phyloP scores from a whole-genome alignment of 768 basidiomycete genomes.

The Suillus luteus region DNA sequence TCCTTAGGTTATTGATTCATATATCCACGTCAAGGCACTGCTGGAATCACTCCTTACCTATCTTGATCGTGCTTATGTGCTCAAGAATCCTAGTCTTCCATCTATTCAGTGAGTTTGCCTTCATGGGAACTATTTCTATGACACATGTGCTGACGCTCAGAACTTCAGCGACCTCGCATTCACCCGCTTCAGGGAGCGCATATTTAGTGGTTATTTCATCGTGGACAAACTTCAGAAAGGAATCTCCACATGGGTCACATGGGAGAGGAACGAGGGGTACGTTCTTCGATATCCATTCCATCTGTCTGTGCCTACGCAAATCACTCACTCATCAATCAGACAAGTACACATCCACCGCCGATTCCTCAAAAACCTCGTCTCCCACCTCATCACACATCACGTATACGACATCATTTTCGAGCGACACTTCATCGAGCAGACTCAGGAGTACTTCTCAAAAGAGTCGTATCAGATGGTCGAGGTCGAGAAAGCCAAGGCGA shows the following conservation, averaged over 20 bases:
- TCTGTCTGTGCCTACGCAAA: slow-evolving; percentile 7
- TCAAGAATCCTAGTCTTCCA: slow-evolving; percentile 36
- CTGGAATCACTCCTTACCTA: slow-evolving; percentile 67
- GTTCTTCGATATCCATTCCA: not conserved
- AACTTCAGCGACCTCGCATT: slow-evolving; percentile 57
- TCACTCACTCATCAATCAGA: slow-evolving; percentile 27
- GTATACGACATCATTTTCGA: slow-evolving; percentile 62
- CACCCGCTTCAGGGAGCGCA: slow-evolving; percentile 47
- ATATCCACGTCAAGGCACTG: slow-evolving; percentile 43
- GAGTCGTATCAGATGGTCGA: slow-evolving; percentile 48
- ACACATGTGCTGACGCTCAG: slow-evolving; percentile 18
- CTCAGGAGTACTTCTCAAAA: slow-evolving; percentile 51
- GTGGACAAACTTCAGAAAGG: slow-evolving; percentile 45
- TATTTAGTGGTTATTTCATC: slow-evolving; percentile 53
- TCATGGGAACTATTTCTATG: slow-evolving; percentile 8
- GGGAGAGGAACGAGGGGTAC: slow-evolving; percentile 52
- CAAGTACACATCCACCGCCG: slow-evolving; percentile 40
- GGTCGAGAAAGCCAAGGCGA: slow-evolving; percentile 39
- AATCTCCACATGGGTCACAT: slow-evolving; percentile 52
- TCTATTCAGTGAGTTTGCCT: slow-evolving; percentile 46
- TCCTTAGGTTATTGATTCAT: slow-evolving; percentile 8
- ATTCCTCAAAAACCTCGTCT: slow-evolving; percentile 52
- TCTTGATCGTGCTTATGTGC: slow-evolving; percentile 68
- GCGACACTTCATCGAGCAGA: slow-evolving; percentile 50
- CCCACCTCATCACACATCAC: slow-evolving; percentile 56